These are phyloP conservation scores for Cenchrus americanus DNA, from an alignment of 176 grass and related monocot genomes.

Conservation along the genomic window DNA sequence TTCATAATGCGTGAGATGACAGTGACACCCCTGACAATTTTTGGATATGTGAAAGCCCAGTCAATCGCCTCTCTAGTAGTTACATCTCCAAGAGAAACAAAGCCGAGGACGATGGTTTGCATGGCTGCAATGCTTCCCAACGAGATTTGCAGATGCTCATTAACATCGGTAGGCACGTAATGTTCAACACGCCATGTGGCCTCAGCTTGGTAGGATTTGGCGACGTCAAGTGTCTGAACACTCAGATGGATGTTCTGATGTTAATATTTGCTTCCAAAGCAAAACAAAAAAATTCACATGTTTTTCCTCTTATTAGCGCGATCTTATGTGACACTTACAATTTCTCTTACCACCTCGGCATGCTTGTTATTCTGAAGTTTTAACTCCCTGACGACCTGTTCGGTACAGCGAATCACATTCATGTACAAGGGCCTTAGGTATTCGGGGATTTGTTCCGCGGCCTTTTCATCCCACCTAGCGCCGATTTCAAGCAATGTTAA, in stretches of 20 bases:
- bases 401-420: not conserved
- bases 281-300: not conserved
- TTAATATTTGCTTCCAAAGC: not conserved
- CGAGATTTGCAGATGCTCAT: not conserved
- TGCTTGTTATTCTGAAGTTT: constrained; percentile 10
- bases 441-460: constrained; percentile 25
- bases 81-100: not conserved
- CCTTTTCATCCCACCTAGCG: constrained; percentile 39
- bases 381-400: constrained; percentile 36
- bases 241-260: not conserved
- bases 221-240: not conserved
- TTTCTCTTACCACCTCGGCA: not conserved
- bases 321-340: not conserved
- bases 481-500: no score
- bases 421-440: constrained; percentile 35
- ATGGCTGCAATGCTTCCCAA: not conserved
- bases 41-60: not conserved
- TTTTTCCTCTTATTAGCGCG: not conserved
- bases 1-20: not conserved
- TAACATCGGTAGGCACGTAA: not conserved
- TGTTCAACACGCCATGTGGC: not conserved
- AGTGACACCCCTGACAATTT: not conserved
- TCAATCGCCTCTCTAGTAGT: not conserved
- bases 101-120: not conserved
- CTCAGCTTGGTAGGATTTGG: not conserved